These are phyloP conservation scores for Aspergillus sojae DNA, from an alignment of 2,329 filamentous ascomycete genomes.

Conservation along the genomic window DNA sequence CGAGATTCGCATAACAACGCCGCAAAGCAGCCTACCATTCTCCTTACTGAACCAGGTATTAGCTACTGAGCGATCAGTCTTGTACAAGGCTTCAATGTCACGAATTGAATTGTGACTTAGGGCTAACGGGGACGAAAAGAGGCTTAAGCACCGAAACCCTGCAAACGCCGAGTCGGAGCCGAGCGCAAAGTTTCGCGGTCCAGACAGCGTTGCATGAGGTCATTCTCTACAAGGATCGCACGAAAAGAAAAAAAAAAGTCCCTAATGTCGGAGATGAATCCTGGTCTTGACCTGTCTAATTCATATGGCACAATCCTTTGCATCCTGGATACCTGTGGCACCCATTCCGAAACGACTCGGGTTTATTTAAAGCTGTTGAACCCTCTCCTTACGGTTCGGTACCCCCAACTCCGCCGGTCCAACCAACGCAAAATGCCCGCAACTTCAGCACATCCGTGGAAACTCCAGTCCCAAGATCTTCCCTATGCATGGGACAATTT, in stretches of 20 bases:
- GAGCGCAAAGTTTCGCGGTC: neutral
- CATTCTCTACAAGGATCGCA: neutral
- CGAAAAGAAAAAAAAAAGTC: neutral
- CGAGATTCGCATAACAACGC: neutral
- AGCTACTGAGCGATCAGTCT: neutral
- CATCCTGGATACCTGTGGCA: neutral
- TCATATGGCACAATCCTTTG: neutral
- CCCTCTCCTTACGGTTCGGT: neutral
- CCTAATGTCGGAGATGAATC: neutral
- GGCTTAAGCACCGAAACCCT: neutral
- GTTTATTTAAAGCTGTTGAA: neutral
- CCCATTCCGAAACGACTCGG: neutral
- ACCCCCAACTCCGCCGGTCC: neutral
- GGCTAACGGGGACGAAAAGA: neutral
- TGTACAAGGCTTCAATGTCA: neutral
- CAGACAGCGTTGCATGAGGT: slow-evolving; percentile 1
- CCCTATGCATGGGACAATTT: neutral
- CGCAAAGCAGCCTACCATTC: neutral
- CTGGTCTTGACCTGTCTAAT: neutral
- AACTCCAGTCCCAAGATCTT: slow-evolving; percentile 2
- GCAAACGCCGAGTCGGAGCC: slow-evolving; percentile 1
- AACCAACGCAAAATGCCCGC: slow-evolving; percentile 1
- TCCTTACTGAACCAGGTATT: neutral
- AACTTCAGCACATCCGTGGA: neutral
- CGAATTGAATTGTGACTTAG: neutral